Base-by-base conservation (phyloP, 805 yeast genomes). In the Ogataea ramenticola region DNA sequence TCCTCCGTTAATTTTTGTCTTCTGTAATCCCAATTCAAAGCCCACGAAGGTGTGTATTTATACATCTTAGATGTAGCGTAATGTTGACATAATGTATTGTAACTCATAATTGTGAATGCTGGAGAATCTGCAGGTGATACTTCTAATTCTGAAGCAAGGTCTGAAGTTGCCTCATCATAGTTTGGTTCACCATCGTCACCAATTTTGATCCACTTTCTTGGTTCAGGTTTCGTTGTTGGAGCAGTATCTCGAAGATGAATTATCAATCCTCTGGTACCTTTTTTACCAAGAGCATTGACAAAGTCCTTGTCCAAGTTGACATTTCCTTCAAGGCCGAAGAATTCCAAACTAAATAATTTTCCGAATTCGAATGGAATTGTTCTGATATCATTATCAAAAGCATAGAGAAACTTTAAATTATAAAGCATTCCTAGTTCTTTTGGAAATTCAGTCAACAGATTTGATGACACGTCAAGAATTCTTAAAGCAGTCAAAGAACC, bases 11-110 rank as follows among this genome's bases (percentile, higher is more conserved):
- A 72, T 35, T 78, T 70, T 48, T 85, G 82, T 57, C 84, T 78
- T 64, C 99, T 83, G 65, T 82, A 89, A 12, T 85, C 85, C 98
- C 98, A 91, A 43, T 80, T 79, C 49, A 93, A 74, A 2, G 98
- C 99, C 98, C 99, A 93, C 2, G 95, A 79, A 20, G 98, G 98
- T 1, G 98, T 89, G 60, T 86, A 91, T 56, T 86, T 91, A 64
- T 87, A 93, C 83, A 91, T 74, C 60, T 80, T 84, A 19, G 93
- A 76, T 3, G 96, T 88, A 2, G 98, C 97, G 67, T 91, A 91
- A 61, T 86, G 93, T 61, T 91, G 98, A 64, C 99, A 93, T 60
- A 93, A 71, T 2, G 95, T 87, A 66, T 93, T 93, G 68, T 89
- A 91, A 33, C 89, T 80, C 75, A 88, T 73, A 39, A 90, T 67